A percentile compares a stretch with the other conserved stretches of the same genome.
Conservation (phyloP, 208 protist species). For the Porcisia hertigi region DNA sequence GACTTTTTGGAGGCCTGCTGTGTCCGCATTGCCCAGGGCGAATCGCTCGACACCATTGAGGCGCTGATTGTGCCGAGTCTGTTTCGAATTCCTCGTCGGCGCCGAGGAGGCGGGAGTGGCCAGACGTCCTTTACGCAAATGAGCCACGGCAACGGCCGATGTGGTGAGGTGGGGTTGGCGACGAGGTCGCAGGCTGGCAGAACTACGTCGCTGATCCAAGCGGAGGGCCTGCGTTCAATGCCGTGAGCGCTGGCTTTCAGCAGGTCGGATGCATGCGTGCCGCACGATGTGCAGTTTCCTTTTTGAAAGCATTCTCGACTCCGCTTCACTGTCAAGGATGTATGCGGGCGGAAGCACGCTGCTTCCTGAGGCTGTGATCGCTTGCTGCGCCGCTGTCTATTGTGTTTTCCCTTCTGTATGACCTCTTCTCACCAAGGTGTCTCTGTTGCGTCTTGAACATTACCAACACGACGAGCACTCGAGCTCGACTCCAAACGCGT, state of each 20-base stretch:
- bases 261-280: neutral
- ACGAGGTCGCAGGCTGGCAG: neutral
- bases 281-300: neutral
- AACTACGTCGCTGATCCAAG: neutral
- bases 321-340: neutral
- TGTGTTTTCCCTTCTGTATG: neutral
- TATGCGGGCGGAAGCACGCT: neutral
- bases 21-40: constrained; percentile 60
- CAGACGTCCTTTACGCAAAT: constrained; percentile 9
- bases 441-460: neutral
- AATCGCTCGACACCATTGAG: constrained; percentile 44
- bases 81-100: constrained; percentile 80
- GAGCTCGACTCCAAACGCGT: neutral
- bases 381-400: neutral
- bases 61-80: constrained; percentile 59
- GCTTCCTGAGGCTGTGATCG: neutral
- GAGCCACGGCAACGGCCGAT: constrained; percentile 1
- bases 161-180: neutral
- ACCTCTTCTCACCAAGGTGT: neutral
- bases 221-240: neutral
- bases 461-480: neutral
- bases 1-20: constrained; percentile 91
- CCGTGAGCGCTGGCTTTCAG: neutral
- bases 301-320: neutral
- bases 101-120: constrained; percentile 15